Base-by-base conservation (phyloP, 225 moss, liverwort and hornwort species). In the Neckera pumila region DNA sequence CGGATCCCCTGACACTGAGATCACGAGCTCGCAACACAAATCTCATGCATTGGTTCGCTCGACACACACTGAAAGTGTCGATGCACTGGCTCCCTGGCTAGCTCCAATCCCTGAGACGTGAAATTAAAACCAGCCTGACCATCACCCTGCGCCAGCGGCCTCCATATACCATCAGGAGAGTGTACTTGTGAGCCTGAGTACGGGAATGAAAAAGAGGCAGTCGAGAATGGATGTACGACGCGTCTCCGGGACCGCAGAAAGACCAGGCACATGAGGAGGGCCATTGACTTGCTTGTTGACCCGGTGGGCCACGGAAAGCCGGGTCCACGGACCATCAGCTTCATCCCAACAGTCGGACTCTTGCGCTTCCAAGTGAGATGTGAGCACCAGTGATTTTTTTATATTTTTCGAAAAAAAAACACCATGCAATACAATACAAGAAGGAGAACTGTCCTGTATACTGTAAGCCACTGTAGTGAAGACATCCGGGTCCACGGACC, bases 231-330 rank as follows among this genome's bases (percentile, higher is more conserved):
- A 87, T 87, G 90, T 58, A 65, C 31, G 80, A 80, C 87, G 84
- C 84, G 63, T 84, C 64, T 31, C 64, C n/a, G 72, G 77, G 61
- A 54, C 25, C 53, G 36, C 34, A 83, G 87, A 64, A 64, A 38
- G 88, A 90, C 88, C 75, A 13, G 74, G 87, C 85, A 57, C 86
- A 49, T 26, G 75, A n/a, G 58, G 27, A 27, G 36, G 25, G 25
- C 49, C 90, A 59, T 80, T 90, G 90, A 90, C 88, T 81, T 60
- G 81, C 80, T 18, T 19, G 34, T 90, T 88, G 90, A 88, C 85
- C 26, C 16, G 25, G 84, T 90, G 90, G 90, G 90, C 56, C 90
- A 43, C 14, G 21, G 7, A 26, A 17, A 40, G 58, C 85, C 74
- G 85, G 75, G 85, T 85, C 85, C 85, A 75, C 85, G 85, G 43